These are phyloP conservation scores for Talaromyces albobiverticillius DNA, from an alignment of 2,329 filamentous ascomycete species.

Conservation along the genomic window DNA sequence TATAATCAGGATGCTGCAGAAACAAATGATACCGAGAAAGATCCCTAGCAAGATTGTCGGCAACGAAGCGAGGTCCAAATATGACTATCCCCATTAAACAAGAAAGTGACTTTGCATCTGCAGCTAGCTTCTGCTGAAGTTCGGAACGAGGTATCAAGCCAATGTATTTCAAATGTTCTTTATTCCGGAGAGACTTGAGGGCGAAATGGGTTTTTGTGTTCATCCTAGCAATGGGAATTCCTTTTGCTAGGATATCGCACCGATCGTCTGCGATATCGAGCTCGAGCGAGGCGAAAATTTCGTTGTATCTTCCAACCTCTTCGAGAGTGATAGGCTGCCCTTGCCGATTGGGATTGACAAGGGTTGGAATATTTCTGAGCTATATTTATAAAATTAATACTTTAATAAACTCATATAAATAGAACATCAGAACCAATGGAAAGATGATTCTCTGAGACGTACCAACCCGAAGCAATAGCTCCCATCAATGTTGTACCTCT, in stretches of 20 bases:
- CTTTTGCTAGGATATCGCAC: not conserved
- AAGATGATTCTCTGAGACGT: not conserved
- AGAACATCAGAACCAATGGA: not conserved
- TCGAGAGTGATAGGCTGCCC: not conserved
- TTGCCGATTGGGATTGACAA: not conserved
- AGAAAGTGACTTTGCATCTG: not conserved
- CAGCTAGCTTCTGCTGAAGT: not conserved
- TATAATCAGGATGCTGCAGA: not conserved
- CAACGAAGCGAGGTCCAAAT: no score
- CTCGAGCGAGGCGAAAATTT: not conserved
- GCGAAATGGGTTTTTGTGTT: not conserved
- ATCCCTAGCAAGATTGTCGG: no score
- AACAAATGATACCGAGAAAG: not conserved
- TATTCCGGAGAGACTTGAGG: not conserved
- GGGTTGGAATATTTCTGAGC: not conserved
- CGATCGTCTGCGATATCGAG: not conserved
- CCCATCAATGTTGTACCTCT: not conserved
- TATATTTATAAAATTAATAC: not conserved
- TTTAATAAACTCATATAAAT: not conserved
- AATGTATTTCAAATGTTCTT: not conserved
- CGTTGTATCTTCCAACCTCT: not conserved
- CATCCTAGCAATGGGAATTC: not conserved
- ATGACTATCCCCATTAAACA: no score
- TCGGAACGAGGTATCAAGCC: not conserved
- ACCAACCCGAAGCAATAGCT: not conserved